Evolutionary conservation across 1,284 basidiomycete genomes (phyloP).

Genomic region (Fomitopsis palustris): DNA sequence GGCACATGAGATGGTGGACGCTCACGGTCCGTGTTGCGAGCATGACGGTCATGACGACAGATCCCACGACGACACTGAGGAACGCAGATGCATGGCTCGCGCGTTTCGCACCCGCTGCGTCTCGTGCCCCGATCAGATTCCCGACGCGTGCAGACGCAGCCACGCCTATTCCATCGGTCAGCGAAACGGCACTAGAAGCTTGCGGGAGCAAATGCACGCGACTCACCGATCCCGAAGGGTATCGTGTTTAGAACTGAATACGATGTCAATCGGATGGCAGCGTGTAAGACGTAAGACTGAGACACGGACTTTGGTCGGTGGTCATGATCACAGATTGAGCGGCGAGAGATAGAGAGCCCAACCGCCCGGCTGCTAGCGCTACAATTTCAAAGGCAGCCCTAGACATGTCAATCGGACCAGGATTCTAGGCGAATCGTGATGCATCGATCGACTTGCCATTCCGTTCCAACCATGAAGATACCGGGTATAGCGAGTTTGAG

Average conservation of each 20-base stretch:
- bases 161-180: slow-evolving; percentile 35
- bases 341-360: slow-evolving; percentile 64
- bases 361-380: slow-evolving; percentile 67
- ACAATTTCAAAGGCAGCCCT: slow-evolving; percentile 82
- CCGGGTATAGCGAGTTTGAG: slow-evolving; percentile 67
- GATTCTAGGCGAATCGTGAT: background rate
- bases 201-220: background rate
- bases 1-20: background rate
- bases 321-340: slow-evolving; percentile 82
- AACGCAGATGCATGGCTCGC: slow-evolving; percentile 63
- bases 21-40: slow-evolving; percentile 53
- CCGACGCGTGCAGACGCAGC: slow-evolving; percentile 73
- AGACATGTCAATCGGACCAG: background rate
- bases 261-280: slow-evolving; percentile 7
- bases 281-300: slow-evolving; percentile 2
- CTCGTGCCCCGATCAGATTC: slow-evolving; percentile 64
- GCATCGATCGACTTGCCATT: slow-evolving; percentile 50
- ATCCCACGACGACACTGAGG: slow-evolving; percentile 58
- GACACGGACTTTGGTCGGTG: slow-evolving; percentile 63
- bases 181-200: background rate
- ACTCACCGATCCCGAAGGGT: slow-evolving; percentile 59
- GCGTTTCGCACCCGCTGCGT: slow-evolving; percentile 49
- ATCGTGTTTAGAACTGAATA: slow-evolving; percentile 58
- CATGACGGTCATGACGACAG: slow-evolving; percentile 56
- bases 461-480: slow-evolving; percentile 75